phyloP scores from a whole-genome alignment of 805 yeast genomes.

The Candida rishiriensis region DNA sequence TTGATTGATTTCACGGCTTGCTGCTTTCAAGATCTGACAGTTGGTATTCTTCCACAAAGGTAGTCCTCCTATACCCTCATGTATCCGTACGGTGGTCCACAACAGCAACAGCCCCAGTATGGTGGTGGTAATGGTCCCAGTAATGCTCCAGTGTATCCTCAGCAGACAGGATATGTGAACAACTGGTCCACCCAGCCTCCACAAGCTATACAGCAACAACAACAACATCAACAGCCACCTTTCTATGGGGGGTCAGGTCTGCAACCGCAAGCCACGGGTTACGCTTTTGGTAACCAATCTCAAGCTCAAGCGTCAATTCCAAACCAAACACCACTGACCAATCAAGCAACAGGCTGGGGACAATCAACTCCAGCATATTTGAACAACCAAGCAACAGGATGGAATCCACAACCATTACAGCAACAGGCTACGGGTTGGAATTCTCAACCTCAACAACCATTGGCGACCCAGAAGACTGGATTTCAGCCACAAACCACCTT shows the following conservation, averaged over 20 bases:
- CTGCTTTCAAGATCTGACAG: too few relatives aligned
- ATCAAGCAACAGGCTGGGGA: constrained; percentile 23
- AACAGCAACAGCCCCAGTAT: constrained; percentile 15
- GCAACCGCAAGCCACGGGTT: constrained; percentile 38
- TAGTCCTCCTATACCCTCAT: constrained; percentile 2
- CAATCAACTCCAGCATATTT: background rate
- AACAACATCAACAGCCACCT: constrained; percentile 29
- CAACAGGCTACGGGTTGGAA: constrained; percentile 1
- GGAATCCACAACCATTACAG: constrained; percentile 11
- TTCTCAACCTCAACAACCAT: constrained; percentile 15
- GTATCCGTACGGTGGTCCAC: constrained; percentile 23
- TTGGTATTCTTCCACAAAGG: too few relatives aligned
- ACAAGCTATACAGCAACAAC: constrained; percentile 31
- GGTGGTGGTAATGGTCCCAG: constrained; percentile 7
- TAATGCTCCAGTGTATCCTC: constrained; percentile 14
- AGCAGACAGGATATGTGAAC: constrained; percentile 20
- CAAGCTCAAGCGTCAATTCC: constrained; percentile 16
- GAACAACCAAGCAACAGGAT: constrained; percentile 25
- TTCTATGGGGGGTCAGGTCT: constrained; percentile 12
- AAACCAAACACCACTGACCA: constrained; percentile 7
- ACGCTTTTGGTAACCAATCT: constrained; percentile 24
- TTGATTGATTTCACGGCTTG: too few relatives aligned
- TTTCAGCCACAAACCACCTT: constrained; percentile 35
- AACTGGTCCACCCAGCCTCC: constrained; percentile 18
- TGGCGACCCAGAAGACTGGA: constrained; percentile 39